Conservation (phyloP, 208 protist genomes). For the Leishmania lainsoni region DNA sequence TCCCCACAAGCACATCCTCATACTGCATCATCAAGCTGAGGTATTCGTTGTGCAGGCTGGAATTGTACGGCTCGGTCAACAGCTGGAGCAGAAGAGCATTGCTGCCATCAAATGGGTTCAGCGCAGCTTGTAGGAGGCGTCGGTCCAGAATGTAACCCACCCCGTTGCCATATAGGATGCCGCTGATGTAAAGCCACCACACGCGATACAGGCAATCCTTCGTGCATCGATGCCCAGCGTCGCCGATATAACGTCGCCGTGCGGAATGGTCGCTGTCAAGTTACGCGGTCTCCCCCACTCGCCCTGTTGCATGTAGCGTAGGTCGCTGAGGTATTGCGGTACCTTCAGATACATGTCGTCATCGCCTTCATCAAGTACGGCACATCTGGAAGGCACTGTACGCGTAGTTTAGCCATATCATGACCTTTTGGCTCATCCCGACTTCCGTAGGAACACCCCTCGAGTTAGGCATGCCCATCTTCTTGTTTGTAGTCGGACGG, state of each 20-base stretch:
- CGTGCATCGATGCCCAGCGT: not conserved
- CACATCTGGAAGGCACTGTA: conserved; percentile 34
- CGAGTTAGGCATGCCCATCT: conserved; percentile 16
- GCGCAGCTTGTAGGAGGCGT: not conserved
- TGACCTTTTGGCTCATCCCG: conserved; percentile 39
- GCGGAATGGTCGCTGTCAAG: not conserved
- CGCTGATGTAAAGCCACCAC: not conserved
- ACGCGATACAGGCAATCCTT: not conserved
- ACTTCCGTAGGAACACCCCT: conserved; percentile 40
- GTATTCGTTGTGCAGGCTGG: not conserved
- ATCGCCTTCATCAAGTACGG: conserved; percentile 47
- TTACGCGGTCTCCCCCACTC: not conserved
- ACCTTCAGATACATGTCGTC: conserved; percentile 56
- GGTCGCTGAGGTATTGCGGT: conserved; percentile 49
- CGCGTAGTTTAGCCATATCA: conserved; percentile 38
- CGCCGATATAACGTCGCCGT: not conserved
- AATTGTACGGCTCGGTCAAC: not conserved
- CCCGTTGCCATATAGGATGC: not conserved
- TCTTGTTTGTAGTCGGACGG: conserved; percentile 20
- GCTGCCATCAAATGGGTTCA: not conserved
- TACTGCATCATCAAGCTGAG: no score
- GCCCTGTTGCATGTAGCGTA: conserved; percentile 10
- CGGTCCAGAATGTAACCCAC: not conserved
- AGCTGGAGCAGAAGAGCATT: not conserved
- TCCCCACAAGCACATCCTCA: no score